phyloP scores from a whole-genome alignment of 495 filamentous ascomycete genomes.

The Hypoxylon cercidicola region DNA sequence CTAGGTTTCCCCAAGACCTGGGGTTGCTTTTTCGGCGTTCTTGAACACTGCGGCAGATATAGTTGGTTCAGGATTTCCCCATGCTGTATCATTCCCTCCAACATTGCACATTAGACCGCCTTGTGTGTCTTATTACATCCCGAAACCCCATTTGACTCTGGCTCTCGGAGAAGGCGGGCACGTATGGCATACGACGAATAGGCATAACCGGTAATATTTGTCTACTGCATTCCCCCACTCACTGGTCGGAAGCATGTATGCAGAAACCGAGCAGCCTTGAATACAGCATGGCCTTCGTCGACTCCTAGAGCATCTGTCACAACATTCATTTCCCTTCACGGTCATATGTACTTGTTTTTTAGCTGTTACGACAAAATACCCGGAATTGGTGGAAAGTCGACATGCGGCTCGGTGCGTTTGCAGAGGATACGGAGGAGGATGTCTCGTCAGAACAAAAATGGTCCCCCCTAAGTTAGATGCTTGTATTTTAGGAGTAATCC shows the following conservation, averaged over 20 bases:
- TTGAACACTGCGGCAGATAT: constrained; percentile 53
- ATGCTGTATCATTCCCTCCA: constrained; percentile 33
- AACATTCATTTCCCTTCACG: constrained; percentile 41
- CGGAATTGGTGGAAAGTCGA: constrained; percentile 44
- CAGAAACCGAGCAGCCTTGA: constrained; percentile 9
- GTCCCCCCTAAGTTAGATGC: constrained; percentile 44
- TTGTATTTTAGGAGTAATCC: constrained; percentile 52
- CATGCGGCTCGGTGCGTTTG: constrained; percentile 42
- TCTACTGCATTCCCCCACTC: too few relatives aligned
- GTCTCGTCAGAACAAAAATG: constrained; percentile 35
- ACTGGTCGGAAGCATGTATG: too few relatives aligned
- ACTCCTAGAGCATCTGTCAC: constrained; percentile 30
- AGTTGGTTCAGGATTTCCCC: constrained; percentile 49
- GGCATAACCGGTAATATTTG: constrained; percentile 39
- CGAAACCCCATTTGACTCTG: constrained; percentile 11
- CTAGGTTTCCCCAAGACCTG: constrained; percentile 37
- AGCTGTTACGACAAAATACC: constrained; percentile 48
- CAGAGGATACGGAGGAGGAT: constrained; percentile 45
- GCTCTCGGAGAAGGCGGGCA: constrained; percentile 21
- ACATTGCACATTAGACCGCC: constrained; percentile 29
- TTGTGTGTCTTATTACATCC: constrained; percentile 21
- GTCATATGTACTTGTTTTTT: constrained; percentile 43
- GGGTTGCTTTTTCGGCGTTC: constrained; percentile 46
- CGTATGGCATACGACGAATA: constrained; percentile 43
- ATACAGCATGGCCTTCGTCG: constrained; percentile 27